Base-by-base conservation (phyloP, 2,329 filamentous ascomycete genomes). In the Fusarium algeriense region DNA sequence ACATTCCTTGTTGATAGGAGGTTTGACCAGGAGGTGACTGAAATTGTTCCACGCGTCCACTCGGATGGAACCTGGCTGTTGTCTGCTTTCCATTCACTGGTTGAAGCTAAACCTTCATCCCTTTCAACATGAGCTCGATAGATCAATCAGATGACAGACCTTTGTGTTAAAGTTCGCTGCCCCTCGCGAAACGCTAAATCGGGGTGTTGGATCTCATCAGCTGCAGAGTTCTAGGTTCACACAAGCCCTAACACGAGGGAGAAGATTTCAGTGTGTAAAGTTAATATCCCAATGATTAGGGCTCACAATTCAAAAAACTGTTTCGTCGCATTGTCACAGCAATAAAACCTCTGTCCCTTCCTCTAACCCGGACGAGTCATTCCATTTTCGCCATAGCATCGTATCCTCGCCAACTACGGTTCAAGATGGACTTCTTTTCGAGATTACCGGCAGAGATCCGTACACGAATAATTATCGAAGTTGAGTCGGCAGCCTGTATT, bases 401-500 rank as follows among this genome's bases (percentile, higher is more conserved):
- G 10, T 3, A 14, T 19, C n/a, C 13, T 7, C 10, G 3, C 3
- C 9, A 1, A 2, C 46, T 6, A 34, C 28, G 6, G 15, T 2
- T 26, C 46, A 19, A 26, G 0, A 58, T 59, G 58, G 58, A 59
- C 23, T n/a, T n/a, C 11, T 41, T 64, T 49, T 45, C 32, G 7
- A 34, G 23, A 8, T 8, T 69, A n/a, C 66, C 66, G 4, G 6
- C 32, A 3, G 6, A 41, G 4, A 23, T 59, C 11, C 32, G 34
- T 4, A 48, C 2, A 4, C 17, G 48, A 17, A 55, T 69, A 3
- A 26, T 69, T 2, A 23, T 55, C 26, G 19, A 52, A 19, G 10
- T 64, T 10, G 59, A 67, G 28, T 64, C 66, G 2, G 43, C 58
- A 11, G n/a, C 19, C 7, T 30, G 17, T 5, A 60, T 69, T 10